These are phyloP conservation scores for Chamaecrista fasciculata DNA, from an alignment of 306 rosid genomes.

Conservation along the genomic window DNA sequence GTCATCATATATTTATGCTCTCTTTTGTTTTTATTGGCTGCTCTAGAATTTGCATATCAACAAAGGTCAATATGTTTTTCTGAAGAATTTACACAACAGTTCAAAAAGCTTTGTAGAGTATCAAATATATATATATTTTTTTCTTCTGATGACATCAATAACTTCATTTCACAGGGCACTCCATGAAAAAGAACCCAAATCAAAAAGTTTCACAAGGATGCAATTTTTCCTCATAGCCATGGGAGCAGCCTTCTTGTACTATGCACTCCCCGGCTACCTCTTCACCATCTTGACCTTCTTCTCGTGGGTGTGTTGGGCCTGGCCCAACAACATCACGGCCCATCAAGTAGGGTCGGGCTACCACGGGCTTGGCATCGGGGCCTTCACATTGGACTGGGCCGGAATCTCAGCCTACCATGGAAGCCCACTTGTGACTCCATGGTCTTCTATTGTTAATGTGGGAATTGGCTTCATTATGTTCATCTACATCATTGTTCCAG, in stretches of 20 bases:
- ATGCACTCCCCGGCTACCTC: constrained; percentile 88
- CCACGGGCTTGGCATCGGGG: constrained; percentile 89
- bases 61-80: constrained; percentile 27
- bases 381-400: constrained; percentile 96
- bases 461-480: constrained; percentile 90
- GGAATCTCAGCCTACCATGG: constrained; percentile 98
- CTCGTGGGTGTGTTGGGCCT: constrained; percentile 97
- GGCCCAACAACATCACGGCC: constrained; percentile 90
- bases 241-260: constrained; percentile 74
- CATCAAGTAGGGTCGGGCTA: constrained; percentile 92
- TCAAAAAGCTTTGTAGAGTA: too few relatives aligned
- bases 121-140: too few relatives aligned
- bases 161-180: constrained; percentile 70
- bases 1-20: constrained; percentile 13
- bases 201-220: constrained; percentile 71
- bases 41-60: constrained; percentile 32
- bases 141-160: constrained; percentile 31
- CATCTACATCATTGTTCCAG: constrained; percentile 80
- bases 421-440: constrained; percentile 91
- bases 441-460: constrained; percentile 85
- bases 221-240: constrained; percentile 73
- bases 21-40: constrained; percentile 27
- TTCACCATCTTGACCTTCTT: constrained; percentile 79
- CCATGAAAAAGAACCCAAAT: constrained; percentile 72
- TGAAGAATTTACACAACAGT: constrained; percentile 30